Conservation (phyloP, 768 basidiomycete species). For the Fomitopsis serialis region DNA sequence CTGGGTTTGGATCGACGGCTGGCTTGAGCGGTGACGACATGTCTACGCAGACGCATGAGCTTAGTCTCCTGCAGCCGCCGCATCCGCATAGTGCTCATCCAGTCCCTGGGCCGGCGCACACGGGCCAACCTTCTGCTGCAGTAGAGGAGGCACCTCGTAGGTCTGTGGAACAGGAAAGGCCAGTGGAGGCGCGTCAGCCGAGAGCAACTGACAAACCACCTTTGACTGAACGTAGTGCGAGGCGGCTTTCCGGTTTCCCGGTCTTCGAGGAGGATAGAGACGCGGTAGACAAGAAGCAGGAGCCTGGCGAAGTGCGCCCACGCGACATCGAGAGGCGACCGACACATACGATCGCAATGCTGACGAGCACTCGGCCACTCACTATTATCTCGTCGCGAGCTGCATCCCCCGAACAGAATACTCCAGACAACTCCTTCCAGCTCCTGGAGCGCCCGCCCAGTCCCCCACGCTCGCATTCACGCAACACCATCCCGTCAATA, state of each 20-base stretch:
- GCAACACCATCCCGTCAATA: constrained; percentile 1
- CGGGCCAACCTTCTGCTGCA: background rate
- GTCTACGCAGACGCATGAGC: background rate
- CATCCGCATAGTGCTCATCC: background rate
- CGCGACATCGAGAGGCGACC: no score
- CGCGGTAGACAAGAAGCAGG: background rate
- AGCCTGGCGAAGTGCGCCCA: background rate
- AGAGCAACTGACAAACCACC: background rate
- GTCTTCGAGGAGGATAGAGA: background rate
- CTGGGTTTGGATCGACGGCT: background rate
- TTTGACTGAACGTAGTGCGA: background rate
- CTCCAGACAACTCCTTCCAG: background rate
- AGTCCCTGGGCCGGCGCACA: background rate
- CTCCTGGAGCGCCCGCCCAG: background rate
- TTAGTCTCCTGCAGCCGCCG: background rate
- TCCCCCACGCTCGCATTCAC: background rate
- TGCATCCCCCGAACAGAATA: background rate
- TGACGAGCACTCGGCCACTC: constrained; percentile 3
- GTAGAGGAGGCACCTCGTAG: background rate
- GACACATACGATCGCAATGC: background rate
- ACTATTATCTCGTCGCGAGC: background rate
- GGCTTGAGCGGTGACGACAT: background rate
- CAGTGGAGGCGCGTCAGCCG: background rate
- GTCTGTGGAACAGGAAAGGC: background rate
- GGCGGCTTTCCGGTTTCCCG: background rate